phyloP scores from a whole-genome alignment of 257 asterid genomes.

The Dorcoceras hygrometricum region DNA sequence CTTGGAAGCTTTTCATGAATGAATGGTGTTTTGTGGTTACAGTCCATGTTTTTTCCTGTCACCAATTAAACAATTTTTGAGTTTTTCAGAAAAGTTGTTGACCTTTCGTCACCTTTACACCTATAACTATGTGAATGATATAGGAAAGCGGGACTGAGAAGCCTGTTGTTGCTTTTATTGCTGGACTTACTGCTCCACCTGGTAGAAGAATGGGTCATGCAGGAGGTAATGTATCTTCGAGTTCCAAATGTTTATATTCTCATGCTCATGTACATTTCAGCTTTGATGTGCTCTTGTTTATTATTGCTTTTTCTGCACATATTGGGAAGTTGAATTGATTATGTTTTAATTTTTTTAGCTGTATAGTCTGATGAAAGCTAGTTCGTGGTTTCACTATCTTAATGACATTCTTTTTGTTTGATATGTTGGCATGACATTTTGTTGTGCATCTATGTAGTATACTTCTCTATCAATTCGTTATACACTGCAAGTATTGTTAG shows the following conservation, averaged over 20 bases:
- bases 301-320: neutral
- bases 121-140: too few relatives aligned
- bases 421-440: too few relatives aligned
- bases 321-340: neutral
- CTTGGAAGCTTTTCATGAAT: slow-evolving; percentile 7
- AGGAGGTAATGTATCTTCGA: slow-evolving; percentile 61
- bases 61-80: neutral
- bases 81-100: neutral
- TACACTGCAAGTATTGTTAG: too few relatives aligned
- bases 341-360: neutral
- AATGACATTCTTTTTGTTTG: neutral
- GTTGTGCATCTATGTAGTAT: neutral
- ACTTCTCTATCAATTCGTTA: too few relatives aligned
- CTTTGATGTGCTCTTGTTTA: neutral
- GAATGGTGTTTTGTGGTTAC: slow-evolving; percentile 5
- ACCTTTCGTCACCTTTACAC: too few relatives aligned
- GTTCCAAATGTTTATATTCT: slow-evolving; percentile 17
- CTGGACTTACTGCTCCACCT: slow-evolving; percentile 99
- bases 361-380: neutral
- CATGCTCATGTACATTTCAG: slow-evolving; percentile 4
- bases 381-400: slow-evolving; percentile 13
- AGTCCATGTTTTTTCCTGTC: neutral
- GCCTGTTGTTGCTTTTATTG: slow-evolving; percentile 91
- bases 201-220: slow-evolving; percentile 99
- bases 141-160: slow-evolving; percentile 94